Conservation (phyloP, 768 basidiomycete genomes). For the Mycena rosella region DNA sequence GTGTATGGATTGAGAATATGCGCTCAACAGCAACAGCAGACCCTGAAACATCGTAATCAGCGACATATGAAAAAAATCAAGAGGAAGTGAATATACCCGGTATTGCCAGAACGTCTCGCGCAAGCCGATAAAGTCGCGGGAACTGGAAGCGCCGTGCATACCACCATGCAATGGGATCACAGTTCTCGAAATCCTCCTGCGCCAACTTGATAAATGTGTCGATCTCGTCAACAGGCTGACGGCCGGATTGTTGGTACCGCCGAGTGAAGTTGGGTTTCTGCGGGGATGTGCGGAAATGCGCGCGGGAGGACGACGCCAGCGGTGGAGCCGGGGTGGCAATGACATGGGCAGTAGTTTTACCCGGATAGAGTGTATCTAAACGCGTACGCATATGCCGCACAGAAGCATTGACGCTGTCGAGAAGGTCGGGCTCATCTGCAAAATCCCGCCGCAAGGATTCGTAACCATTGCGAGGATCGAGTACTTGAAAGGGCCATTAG, state of each 20-base stretch:
- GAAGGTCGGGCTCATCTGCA: conserved; percentile 6
- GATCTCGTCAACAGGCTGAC: conserved; percentile 36
- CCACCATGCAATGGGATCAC: conserved; percentile 51
- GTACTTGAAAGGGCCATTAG: background rate
- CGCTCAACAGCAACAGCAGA: conserved; percentile 51
- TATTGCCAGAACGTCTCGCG: conserved; percentile 44
- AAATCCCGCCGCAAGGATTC: conserved; percentile 1
- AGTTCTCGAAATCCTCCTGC: conserved; percentile 42
- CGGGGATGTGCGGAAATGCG: background rate
- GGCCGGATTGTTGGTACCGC: background rate
- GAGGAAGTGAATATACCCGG: conserved; percentile 42
- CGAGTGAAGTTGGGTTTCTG: conserved; percentile 19
- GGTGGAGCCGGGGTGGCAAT: background rate
- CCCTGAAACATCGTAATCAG: conserved; percentile 33
- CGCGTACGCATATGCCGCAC: background rate
- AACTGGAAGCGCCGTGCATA: conserved; percentile 25
- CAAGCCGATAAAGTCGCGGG: conserved; percentile 45
- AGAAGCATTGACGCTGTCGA: background rate
- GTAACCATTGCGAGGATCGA: conserved; percentile 2
- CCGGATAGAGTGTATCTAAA: background rate
- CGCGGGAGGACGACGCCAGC: background rate
- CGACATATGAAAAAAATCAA: background rate
- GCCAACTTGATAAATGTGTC: conserved; percentile 42
- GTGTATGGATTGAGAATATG: conserved; percentile 37
- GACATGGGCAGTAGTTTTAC: background rate